Evolutionary conservation across 2,329 filamentous ascomycete genomes (phyloP).

Genomic region (Plenodomus lindquistii): DNA sequence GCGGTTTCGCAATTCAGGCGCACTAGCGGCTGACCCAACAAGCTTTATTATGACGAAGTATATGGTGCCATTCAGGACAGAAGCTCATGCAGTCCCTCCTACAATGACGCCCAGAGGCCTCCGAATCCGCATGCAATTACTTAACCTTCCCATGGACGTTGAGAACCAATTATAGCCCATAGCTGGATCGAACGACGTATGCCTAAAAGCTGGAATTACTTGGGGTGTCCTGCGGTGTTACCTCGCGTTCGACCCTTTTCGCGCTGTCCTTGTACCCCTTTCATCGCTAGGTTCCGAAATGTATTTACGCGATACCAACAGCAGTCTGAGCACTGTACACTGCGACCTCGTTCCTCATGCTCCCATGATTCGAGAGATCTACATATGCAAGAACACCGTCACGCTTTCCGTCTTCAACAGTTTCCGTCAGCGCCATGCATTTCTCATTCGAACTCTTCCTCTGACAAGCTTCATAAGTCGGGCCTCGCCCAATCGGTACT

Average conservation of each 20-base stretch:
- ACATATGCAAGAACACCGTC: constrained; percentile 15
- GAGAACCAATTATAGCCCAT: background rate
- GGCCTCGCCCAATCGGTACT: constrained; percentile 4
- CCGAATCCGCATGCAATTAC: constrained; percentile 10
- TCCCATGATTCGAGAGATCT: constrained; percentile 5
- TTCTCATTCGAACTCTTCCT: constrained; percentile 11
- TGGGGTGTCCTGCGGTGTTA: constrained; percentile 15
- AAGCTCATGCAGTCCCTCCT: constrained; percentile 10
- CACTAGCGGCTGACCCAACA: constrained; percentile 10
- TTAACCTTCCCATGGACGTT: background rate
- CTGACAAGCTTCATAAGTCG: background rate
- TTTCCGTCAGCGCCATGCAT: constrained; percentile 8
- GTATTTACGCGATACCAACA: constrained; percentile 9
- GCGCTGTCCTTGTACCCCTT: constrained; percentile 14
- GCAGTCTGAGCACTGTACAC: constrained; percentile 5
- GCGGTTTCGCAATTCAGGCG: constrained; percentile 1
- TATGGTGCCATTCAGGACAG: constrained; percentile 10
- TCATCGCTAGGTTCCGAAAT: constrained; percentile 7
- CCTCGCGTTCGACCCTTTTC: constrained; percentile 9
- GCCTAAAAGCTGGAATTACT: constrained; percentile 2
- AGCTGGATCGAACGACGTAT: background rate
- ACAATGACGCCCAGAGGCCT: constrained; percentile 17
- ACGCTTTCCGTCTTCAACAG: constrained; percentile 5
- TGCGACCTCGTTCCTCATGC: background rate
- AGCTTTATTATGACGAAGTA: constrained; percentile 12